A percentile compares a stretch with the other conserved stretches of the same genome.
These are phyloP conservation scores for Solanum sitiens DNA, from an alignment of 257 asterid species.

Conservation along the genomic window DNA sequence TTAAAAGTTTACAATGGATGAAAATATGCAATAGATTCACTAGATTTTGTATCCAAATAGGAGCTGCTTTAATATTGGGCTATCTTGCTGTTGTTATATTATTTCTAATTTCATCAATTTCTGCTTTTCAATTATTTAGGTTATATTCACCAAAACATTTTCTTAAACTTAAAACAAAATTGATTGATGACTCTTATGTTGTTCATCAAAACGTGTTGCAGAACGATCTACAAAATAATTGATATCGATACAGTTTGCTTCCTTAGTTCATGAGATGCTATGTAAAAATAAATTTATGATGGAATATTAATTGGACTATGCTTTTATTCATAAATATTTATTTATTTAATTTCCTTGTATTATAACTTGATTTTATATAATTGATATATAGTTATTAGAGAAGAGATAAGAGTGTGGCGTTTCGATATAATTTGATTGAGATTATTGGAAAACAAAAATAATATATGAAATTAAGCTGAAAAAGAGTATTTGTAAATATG, in stretches of 20 bases:
- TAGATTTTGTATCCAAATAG: conserved; percentile 61
- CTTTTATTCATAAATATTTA: not conserved
- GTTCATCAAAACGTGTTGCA: not conserved
- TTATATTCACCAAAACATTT: conserved; percentile 50
- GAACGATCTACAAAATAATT: not conserved
- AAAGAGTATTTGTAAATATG: not conserved
- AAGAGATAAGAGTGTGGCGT: not conserved
- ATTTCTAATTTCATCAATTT: conserved; percentile 31
- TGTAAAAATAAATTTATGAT: not conserved
- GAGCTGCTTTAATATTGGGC: conserved; percentile 37
- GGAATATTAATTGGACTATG: not conserved
- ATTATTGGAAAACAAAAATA: too few species aligned
- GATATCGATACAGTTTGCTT: not conserved
- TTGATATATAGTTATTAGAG: too few species aligned
- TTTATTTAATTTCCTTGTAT: not conserved
- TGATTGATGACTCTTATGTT: not conserved
- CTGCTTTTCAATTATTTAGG: conserved; percentile 48
- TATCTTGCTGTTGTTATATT: conserved; percentile 24
- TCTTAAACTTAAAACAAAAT: conserved; percentile 26
- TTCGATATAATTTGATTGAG: not conserved
- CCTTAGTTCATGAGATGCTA: not conserved
- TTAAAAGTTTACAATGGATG: conserved; percentile 52
- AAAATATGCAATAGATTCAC: conserved; percentile 46
- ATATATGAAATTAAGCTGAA: not conserved
- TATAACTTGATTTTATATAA: not conserved